phyloP scores from a whole-genome alignment of 1,139 yeast species.

The Scheffersomyces illinoinensis region DNA sequence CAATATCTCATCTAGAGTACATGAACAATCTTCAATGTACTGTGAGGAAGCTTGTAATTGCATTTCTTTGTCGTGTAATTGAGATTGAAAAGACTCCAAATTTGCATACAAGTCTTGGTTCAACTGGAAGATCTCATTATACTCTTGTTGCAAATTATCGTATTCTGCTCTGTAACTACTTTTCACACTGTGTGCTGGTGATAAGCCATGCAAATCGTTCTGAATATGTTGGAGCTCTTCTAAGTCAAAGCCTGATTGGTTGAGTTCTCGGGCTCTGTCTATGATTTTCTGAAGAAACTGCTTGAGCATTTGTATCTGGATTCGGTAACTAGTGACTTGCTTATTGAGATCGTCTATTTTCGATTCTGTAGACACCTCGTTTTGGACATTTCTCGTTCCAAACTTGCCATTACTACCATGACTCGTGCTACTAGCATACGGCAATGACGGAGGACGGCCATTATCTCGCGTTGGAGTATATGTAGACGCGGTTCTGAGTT shows the following conservation, averaged over 20 bases:
- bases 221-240: slow-evolving; percentile 26
- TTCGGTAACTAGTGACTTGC: slow-evolving; percentile 43
- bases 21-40: slow-evolving; percentile 16
- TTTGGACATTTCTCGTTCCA: neutral
- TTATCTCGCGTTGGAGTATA: neutral
- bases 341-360: slow-evolving; percentile 37
- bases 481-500: slow-evolving; percentile 26
- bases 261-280: slow-evolving; percentile 21
- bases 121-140: slow-evolving; percentile 36
- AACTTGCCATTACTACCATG: neutral
- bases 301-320: slow-evolving; percentile 44
- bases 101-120: slow-evolving; percentile 42
- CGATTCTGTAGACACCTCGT: slow-evolving; percentile 14
- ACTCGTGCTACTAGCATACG: neutral
- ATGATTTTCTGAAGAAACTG: slow-evolving; percentile 41
- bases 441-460: neutral
- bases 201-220: slow-evolving; percentile 18
- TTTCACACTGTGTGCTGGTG: slow-evolving; percentile 9
- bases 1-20: slow-evolving; percentile 23
- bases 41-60: slow-evolving; percentile 16
- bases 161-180: slow-evolving; percentile 14
- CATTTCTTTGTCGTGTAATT: slow-evolving; percentile 27
- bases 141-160: slow-evolving; percentile 24
- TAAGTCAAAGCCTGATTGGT: slow-evolving; percentile 15
- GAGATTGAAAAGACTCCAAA: slow-evolving; percentile 36